Evolutionary conservation across 192 early-diverging fungal species (phyloP), one percentile per base, ranked within the genome.

Genomic region (Physocladia obscura): DNA sequence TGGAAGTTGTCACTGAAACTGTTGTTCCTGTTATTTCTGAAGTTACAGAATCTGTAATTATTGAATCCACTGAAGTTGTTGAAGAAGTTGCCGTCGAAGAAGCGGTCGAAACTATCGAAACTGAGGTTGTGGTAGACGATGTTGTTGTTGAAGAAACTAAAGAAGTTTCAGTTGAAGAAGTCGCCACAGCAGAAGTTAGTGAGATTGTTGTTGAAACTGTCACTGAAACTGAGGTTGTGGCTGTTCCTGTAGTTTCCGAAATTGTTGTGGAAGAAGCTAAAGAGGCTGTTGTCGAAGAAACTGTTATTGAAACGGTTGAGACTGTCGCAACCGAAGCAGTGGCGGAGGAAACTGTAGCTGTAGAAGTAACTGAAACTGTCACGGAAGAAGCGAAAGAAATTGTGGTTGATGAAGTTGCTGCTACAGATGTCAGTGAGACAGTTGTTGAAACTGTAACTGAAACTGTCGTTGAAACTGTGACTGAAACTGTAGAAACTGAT

Each of bases 61-160:
- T 21, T 26, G 24, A 26, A 34, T 58, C 57, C 57, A 34, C 26
- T 17, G 57, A 58, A 58, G 0, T 32, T 5, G 57, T 62, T 62
- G 61, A 3, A 2, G 61, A 13, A 0, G 61, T 48, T 62, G 61
- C 24, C 17, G 61, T 40, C 32, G 24, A 13, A 21, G 51, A 21
- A 15, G 44, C 15, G 1, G 21, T 48, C 37, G 61, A 40, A 0
- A 44, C 27, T 27, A 31, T n/a, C 8, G 31, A 21, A 27, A 44
- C 37, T 8, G 37, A 26, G 22, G 51, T 32, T 34, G 29, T 52
- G 29, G 62, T 65, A 3, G 62, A 65, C 48, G 65, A 68, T 40
- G 37, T 38, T 56, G 62, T 73, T 13, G 27, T 73, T 37, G 29
- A n/a, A 1, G 64, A 70, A 4, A 67, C 51, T 8, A 57, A 52